Base-by-base conservation (phyloP, 805 yeast genomes). In the Lipomyces sp. region DNA sequence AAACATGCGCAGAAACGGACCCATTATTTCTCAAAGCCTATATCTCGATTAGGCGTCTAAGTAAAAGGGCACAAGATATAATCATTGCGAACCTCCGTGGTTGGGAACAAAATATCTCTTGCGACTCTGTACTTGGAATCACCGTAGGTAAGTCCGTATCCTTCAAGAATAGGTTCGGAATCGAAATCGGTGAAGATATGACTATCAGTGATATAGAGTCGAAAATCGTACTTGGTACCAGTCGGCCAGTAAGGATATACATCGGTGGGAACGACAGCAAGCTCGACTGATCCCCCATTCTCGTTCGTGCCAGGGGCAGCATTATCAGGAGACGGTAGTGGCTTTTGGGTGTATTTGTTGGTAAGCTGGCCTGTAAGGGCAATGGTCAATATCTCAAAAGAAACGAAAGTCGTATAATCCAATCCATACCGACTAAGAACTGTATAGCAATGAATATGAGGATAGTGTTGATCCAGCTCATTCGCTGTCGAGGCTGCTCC, bases 1-100 rank as follows among this genome's bases (percentile, higher is more conserved):
- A 71, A 4, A 78, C 63, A 55, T 80, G 82, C 34, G 78, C 75
- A 64, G 70, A 79, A 1, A 80, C 53, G 11, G 80, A 73, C 1
- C 79, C 80, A 66, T 79, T 78, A 50, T 70, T 56, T 29, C 69
- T 35, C 64, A 62, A 37, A 65, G 72, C 58, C 69, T 68, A 35
- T 57, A 60, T 50, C n/a, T 37, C 53, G 35, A 48, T 60, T 13
- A 42, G 48, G 15, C 48, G 24, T 15, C 18, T 4, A 42, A 42
- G 48, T 15, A 15, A 3, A 48, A 6, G 3, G 30, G 15, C 33
- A 45, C 34, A 30, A 34, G 7, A 18, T 7, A 13, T n/a, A 10
- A 8, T n/a, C 2, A 32, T 57, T 50, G 37, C 45, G 33, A 18
- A 59, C 58, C 45, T 32, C 42, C 7, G 63, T 59, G 2, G 63